Evolutionary conservation across 257 asterid genomes (phyloP).

Genomic region (Plantago major): DNA sequence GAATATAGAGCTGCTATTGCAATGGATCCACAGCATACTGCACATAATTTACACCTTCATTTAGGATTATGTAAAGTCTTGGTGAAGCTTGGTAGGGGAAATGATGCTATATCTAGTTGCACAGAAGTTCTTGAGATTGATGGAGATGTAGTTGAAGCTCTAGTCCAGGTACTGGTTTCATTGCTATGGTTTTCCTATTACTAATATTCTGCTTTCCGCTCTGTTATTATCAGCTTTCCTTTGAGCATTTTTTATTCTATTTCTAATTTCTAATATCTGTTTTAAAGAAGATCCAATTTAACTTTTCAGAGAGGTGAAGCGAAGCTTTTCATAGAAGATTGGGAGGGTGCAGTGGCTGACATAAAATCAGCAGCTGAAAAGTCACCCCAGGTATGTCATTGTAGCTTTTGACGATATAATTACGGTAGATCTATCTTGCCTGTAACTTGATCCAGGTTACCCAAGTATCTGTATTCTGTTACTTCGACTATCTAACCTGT

Average conservation of each 20-base stretch:
- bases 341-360: conserved; percentile 97
- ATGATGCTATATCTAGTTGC: conserved; percentile 76
- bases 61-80: conserved; percentile 83
- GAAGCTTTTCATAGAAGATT: conserved; percentile 78
- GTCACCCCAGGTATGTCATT: conserved; percentile 73
- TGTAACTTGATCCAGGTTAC: too few species aligned
- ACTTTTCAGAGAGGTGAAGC: conserved; percentile 84
- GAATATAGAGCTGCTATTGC: conserved; percentile 76
- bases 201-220: too few species aligned
- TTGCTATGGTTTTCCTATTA: neutral
- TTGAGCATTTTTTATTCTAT: neutral
- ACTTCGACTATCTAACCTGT: too few species aligned
- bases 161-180: conserved; percentile 57
- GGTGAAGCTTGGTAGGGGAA: conserved; percentile 90
- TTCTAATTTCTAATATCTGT: conserved; percentile 10
- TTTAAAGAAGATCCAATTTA: conserved; percentile 2
- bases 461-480: too few species aligned
- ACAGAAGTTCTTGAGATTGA: conserved; percentile 77
- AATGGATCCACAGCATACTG: conserved; percentile 78
- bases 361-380: conserved; percentile 82
- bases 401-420: neutral
- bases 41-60: conserved; percentile 72
- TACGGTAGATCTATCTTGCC: too few species aligned
- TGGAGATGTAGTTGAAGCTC: conserved; percentile 76
- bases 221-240: too few species aligned